Evolutionary conservation across 768 basidiomycete genomes (phyloP).

Genomic region (Mycena indigotica): DNA sequence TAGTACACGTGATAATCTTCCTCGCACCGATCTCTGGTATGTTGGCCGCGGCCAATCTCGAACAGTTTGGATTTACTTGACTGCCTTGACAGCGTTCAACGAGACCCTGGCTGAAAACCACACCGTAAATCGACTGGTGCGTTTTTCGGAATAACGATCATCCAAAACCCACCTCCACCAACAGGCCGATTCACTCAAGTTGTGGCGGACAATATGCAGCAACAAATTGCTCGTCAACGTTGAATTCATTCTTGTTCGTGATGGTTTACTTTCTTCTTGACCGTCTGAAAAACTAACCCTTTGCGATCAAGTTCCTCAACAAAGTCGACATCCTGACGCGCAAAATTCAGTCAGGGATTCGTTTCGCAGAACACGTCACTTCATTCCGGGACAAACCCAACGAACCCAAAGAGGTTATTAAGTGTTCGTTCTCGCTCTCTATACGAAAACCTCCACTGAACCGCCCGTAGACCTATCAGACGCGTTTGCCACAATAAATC

Average conservation of each 20-base stretch:
- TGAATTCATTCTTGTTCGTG: constrained; percentile 49
- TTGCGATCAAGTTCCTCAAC: constrained; percentile 50
- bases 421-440: constrained; percentile 44
- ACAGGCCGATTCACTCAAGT: constrained; percentile 56
- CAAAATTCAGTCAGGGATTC: constrained; percentile 53
- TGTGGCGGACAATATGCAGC: constrained; percentile 63
- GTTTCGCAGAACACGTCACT: constrained; percentile 57
- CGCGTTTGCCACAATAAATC: constrained; percentile 52
- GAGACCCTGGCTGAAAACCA: constrained; percentile 63
- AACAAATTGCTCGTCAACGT: constrained; percentile 57
- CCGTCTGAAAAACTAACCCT: background rate
- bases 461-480: constrained; percentile 50
- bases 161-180: background rate
- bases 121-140: constrained; percentile 59
- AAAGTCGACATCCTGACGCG: constrained; percentile 61
- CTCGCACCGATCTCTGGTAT: constrained; percentile 57
- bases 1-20: constrained; percentile 68
- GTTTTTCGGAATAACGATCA: background rate
- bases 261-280: background rate
- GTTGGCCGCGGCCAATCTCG: background rate
- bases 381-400: constrained; percentile 57
- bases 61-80: too few relatives aligned
- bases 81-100: constrained; percentile 49
- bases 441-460: background rate
- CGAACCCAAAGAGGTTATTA: constrained; percentile 50